Base-by-base conservation (phyloP, 2,329 filamentous ascomycete species). In the Botrytis tulipae region DNA sequence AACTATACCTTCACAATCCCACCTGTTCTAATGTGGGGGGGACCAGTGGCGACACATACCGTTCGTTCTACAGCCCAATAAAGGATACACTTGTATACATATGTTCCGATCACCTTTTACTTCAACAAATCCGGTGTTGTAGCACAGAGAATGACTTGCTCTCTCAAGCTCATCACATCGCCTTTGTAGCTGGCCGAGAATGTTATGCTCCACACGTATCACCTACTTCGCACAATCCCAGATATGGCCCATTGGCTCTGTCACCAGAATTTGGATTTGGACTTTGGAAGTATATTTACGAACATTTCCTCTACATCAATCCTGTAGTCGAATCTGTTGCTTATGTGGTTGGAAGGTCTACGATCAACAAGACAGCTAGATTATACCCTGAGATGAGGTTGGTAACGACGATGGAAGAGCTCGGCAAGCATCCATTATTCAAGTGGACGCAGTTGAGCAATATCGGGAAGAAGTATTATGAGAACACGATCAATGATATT, bases 1-100 rank as follows among this genome's bases (percentile, higher is more conserved):
- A 35, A 35, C 20, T 46, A 46, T 48, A 48, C 29, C 20, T 57
- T 57, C 63, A 66, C 35, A 14, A 35, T 25, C 8, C 4, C 20
- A 35, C 2, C 22, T 66, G 63, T 37, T 1, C 2, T 2, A 1
- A 9, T 37, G 0, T 7, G 25, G 10, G 2, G 12, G 10, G 2
- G 6, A 18, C 1, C 2, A 12, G 16, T 14, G 4, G 25, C 9
- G 20, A 18, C 37, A 6, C 8, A 29, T 57, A 57, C 10, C 44
- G 12, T 66, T 48, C 29, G 10, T 48, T 66, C 9, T 48, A 35
- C 44, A 25, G 51, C 22, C 44, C 63, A 16, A 16, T 16, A 35
- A 66, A 35, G 14, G 63, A 66, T 16, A 40, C 40, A 12, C 18
- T 44, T 32, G 14, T 18, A 63, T 37, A 25, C 22, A 37, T 12